phyloP scores from a whole-genome alignment of 495 filamentous ascomycete species.

The Penicillium herquei region DNA sequence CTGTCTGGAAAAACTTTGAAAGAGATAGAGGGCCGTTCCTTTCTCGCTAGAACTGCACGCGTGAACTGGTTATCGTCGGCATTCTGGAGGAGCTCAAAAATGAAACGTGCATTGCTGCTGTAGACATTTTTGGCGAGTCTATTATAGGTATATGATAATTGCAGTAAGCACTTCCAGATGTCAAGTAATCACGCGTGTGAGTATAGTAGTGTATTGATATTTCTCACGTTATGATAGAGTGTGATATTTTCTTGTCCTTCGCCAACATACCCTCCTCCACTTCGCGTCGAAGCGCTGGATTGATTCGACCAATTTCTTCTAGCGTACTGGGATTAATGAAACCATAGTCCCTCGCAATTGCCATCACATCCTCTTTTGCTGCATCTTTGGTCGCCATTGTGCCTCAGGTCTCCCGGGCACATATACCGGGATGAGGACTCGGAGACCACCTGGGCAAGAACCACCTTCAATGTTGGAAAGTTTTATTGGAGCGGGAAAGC shows the following conservation, averaged over 20 bases:
- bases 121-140: conserved; percentile 25
- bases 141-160: background rate
- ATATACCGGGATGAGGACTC: too few species aligned
- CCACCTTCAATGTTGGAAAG: too few species aligned
- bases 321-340: background rate
- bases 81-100: conserved; percentile 47
- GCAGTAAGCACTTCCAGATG: too few species aligned
- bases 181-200: background rate
- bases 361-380: background rate
- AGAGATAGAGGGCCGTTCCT: conserved; percentile 11
- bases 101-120: conserved; percentile 32
- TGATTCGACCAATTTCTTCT: background rate
- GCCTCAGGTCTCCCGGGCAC: too few species aligned
- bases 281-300: background rate
- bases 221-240: background rate
- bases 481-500: too few species aligned
- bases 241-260: background rate
- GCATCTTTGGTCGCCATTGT: background rate
- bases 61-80: conserved; percentile 42
- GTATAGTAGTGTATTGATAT: background rate
- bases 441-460: too few species aligned
- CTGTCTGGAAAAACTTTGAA: conserved; percentile 22
- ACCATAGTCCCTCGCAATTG: background rate
- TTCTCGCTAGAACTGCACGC: conserved; percentile 1
- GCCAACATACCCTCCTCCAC: background rate